Evolutionary conservation across 2,329 filamentous ascomycete genomes (phyloP), one percentile per base, ranked within the genome.

Genomic region (Metarhizium anisopliae): DNA sequence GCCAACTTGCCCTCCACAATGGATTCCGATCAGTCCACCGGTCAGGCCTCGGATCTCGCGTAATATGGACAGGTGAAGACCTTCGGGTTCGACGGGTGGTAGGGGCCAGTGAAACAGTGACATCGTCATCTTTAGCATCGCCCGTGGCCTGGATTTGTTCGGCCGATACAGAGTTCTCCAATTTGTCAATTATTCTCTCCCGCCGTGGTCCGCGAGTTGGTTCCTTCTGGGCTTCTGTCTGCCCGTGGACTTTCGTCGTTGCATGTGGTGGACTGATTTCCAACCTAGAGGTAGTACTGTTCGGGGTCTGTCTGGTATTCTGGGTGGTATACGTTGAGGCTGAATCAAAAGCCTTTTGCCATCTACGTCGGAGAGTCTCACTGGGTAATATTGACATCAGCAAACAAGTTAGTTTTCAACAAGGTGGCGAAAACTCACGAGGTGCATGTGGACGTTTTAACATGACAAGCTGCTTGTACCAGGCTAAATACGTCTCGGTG

Each of bases 1-100:
- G 71, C 82, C 83, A 86, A 0, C 70, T 58, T 16, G 69, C 69
- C 38, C 68, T 68, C 83, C 83, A 86, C 2, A 68, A 68, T 6
- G 72, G 72, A 59, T 86, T 72, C 30, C 70, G 58, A 6, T 65
- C 62, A 2, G 81, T 81, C 83, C 82, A 86, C n/a, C 56, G 55
- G 47, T 66, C 59, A 11, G 61, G 64, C 8, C 50, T 61, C 25
- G 5, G 57, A 32, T 62, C 55, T 13, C 55, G 56, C 20, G 51
- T 45, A 11, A 53, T 32, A n/a, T 52, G 32, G 6, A 45, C 47
- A 38, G 61, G 60, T 13, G 62, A 61, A 45, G 60, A 55, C 16
- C 56, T 63, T 51, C 62, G 64, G 20, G 62, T 67, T 32, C 62
- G 63, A 20, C 68, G 63, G 6, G 61, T 63, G 42, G 53, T 55